phyloP scores from a whole-genome alignment of 305 asterid species.

The Fraxinus ornus region DNA sequence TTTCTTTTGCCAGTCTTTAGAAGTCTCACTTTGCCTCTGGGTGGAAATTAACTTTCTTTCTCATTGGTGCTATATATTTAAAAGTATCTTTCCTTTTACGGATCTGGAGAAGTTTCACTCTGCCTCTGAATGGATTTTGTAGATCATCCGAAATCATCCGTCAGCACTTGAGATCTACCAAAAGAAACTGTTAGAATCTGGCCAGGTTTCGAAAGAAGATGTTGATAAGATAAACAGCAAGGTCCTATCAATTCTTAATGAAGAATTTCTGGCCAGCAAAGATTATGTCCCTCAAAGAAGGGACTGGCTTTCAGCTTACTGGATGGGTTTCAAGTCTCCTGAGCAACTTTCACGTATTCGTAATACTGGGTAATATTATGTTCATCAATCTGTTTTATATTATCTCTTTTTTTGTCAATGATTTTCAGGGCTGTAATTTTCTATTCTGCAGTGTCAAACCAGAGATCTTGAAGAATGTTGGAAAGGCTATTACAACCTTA shows the following conservation, averaged over 20 bases:
- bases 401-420: background rate
- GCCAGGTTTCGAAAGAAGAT: conserved; percentile 66
- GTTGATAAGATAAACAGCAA: conserved; percentile 67
- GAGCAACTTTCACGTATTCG: conserved; percentile 85
- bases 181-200: conserved; percentile 69
- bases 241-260: conserved; percentile 72
- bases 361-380: conserved; percentile 65
- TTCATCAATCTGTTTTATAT: background rate
- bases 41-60: background rate
- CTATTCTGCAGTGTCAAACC: conserved; percentile 71
- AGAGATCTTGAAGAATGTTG: conserved; percentile 87
- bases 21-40: background rate
- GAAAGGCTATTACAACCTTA: conserved; percentile 77
- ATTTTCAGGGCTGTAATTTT: conserved; percentile 22
- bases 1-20: background rate
- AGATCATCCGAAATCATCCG: conserved; percentile 83
- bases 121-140: conserved; percentile 32
- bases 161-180: conserved; percentile 83
- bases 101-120: conserved; percentile 19
- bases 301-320: conserved; percentile 97
- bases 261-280: conserved; percentile 90
- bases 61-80: background rate
- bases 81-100: background rate
- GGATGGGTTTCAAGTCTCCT: conserved; percentile 92
- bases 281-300: conserved; percentile 80